Evolutionary conservation across 495 filamentous ascomycete species (phyloP).

Genomic region (Aspergillus carlsbadensis): DNA sequence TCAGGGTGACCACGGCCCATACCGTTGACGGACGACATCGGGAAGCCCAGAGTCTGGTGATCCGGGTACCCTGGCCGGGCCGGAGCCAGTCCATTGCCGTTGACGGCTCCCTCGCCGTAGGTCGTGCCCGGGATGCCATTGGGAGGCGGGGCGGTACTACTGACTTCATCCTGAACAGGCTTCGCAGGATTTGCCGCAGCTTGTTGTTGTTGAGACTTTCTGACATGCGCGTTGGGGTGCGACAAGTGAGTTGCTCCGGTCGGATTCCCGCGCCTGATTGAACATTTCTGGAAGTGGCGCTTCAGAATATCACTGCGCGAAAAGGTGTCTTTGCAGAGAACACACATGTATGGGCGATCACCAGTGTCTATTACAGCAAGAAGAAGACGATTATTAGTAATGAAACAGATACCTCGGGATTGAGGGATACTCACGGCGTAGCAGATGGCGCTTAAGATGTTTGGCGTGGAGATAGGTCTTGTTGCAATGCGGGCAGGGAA

Average conservation of each 20-base stretch:
- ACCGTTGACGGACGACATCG: slow-evolving; percentile 47
- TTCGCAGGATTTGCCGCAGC: slow-evolving; percentile 57
- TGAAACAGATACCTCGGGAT: slow-evolving; percentile 2
- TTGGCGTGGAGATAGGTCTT: slow-evolving; percentile 98
- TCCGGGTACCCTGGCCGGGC: slow-evolving; percentile 41
- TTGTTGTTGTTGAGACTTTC: slow-evolving; percentile 58
- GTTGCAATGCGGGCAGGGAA: slow-evolving; percentile 92
- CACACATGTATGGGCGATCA: slow-evolving; percentile 94
- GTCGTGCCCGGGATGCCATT: slow-evolving; percentile 46
- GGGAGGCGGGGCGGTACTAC: slow-evolving; percentile 42
- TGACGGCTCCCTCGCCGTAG: slow-evolving; percentile 46
- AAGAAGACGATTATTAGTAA: neutral
- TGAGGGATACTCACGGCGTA: slow-evolving; percentile 74
- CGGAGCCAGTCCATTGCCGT: slow-evolving; percentile 43
- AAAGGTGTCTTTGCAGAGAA: slow-evolving; percentile 97
- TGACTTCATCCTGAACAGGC: slow-evolving; percentile 49
- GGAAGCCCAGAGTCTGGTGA: slow-evolving; percentile 47
- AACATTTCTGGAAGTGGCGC: slow-evolving; percentile 98
- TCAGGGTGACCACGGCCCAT: slow-evolving; percentile 44
- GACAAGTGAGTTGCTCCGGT: slow-evolving; percentile 89
- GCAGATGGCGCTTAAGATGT: slow-evolving; percentile 92
- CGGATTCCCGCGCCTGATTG: slow-evolving; percentile 89
- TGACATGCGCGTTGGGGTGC: slow-evolving; percentile 83
- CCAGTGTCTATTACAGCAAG: slow-evolving; percentile 72
- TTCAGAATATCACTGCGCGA: slow-evolving; percentile 97